These are phyloP conservation scores for Amanita jacksonii DNA, from an alignment of 768 basidiomycete genomes.

Conservation along the genomic window DNA sequence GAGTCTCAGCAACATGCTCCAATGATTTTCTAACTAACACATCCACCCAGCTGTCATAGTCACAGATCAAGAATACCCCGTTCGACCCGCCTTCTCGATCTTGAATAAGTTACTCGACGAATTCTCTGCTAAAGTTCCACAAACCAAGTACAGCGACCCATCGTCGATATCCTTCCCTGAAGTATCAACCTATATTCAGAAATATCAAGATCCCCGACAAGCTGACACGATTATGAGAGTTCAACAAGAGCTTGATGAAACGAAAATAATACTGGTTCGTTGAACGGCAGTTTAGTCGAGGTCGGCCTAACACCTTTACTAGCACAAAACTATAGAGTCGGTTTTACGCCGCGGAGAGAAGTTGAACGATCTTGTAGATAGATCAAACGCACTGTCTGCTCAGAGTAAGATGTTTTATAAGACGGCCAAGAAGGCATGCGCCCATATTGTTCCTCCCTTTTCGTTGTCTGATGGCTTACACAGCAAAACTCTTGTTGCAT, in stretches of 20 bases:
- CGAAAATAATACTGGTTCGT: conserved; percentile 88
- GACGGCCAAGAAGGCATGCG: conserved; percentile 92
- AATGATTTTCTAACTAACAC: conserved; percentile 6
- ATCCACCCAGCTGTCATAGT: conserved; percentile 68
- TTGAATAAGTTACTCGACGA: conserved; percentile 91
- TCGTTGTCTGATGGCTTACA: conserved; percentile 9
- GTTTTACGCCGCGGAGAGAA: conserved; percentile 95
- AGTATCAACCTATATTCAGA: conserved; percentile 67
- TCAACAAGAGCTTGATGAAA: conserved; percentile 96
- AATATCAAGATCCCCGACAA: conserved; percentile 95
- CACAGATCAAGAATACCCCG: conserved; percentile 93
- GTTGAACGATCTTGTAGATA: conserved; percentile 90
- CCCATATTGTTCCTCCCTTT: background rate
- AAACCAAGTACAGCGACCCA: conserved; percentile 56
- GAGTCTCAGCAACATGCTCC: conserved; percentile 14
- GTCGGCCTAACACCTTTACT: conserved; percentile 9
- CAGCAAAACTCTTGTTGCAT: conserved; percentile 96
- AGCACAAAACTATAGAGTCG: conserved; percentile 99
- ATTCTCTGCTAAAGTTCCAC: conserved; percentile 72
- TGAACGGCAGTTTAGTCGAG: background rate
- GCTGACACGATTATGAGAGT: conserved; percentile 98
- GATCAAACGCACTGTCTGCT: conserved; percentile 77
- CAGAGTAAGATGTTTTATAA: conserved; percentile 99
- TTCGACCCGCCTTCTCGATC: conserved; percentile 92
- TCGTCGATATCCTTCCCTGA: conserved; percentile 68